phyloP scores from a whole-genome alignment of 305 asterid species.

The Solanum hybrid region DNA sequence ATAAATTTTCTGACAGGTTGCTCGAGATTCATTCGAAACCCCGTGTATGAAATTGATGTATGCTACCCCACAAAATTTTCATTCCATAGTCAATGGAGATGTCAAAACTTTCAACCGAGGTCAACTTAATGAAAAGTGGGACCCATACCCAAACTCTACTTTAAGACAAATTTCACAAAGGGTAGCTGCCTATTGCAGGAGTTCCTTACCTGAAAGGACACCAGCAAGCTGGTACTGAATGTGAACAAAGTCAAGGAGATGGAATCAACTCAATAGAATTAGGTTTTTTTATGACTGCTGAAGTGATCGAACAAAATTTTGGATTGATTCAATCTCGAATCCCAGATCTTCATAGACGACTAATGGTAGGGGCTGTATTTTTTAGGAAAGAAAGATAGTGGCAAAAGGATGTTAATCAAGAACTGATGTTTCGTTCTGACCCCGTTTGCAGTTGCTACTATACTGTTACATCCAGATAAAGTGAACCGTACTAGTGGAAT shows the following conservation, averaged over 20 bases:
- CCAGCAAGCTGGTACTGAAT: too few relatives aligned
- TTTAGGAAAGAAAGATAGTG: background rate
- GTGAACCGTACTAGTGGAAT: background rate
- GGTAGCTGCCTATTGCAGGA: background rate
- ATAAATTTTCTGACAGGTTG: too few relatives aligned
- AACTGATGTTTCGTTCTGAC: background rate
- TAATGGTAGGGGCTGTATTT: background rate
- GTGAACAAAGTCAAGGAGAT: too few relatives aligned
- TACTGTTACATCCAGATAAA: too few relatives aligned
- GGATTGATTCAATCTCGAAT: background rate
- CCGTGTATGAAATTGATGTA: background rate
- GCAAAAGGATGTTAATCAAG: background rate
- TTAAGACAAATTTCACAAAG: too few relatives aligned
- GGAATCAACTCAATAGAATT: too few relatives aligned
- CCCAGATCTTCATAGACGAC: background rate
- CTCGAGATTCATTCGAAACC: background rate
- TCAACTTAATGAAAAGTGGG: background rate
- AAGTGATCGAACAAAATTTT: too few relatives aligned
- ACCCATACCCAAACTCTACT: background rate
- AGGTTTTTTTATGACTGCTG: too few relatives aligned
- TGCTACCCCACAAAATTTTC: background rate
- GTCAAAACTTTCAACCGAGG: background rate
- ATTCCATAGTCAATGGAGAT: background rate
- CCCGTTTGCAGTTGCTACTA: background rate
- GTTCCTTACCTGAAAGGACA: background rate